Percentiles rank a stretch among this genome's conserved stretches.
Conservation (phyloP, 164 flowering plant species). For the Cinnamomum micranthum region DNA sequence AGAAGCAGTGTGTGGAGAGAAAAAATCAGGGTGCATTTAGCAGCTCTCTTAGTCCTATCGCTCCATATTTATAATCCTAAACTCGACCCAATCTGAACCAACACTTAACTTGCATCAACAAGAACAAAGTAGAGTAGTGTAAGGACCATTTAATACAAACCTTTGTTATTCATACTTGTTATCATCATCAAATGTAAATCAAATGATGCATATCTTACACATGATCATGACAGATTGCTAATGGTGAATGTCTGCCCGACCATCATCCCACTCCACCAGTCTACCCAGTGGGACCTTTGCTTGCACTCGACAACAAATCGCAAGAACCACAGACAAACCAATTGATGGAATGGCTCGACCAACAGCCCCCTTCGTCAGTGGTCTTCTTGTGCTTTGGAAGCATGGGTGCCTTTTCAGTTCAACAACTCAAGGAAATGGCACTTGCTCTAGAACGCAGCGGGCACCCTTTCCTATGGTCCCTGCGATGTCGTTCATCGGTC, state of each 20-base stretch:
- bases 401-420: constrained; percentile 19
- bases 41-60: too few relatives aligned
- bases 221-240: too few relatives aligned
- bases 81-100: too few relatives aligned
- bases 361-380: constrained; percentile 31
- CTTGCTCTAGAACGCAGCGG: constrained; percentile 32
- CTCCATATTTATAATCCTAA: too few relatives aligned
- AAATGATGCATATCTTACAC: too few relatives aligned
- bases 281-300: constrained; percentile 34
- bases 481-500: constrained; percentile 7
- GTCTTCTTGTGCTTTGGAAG: constrained; percentile 41
- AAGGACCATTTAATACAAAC: too few relatives aligned
- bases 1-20: too few relatives aligned
- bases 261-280: constrained; percentile 21
- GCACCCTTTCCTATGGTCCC: constrained; percentile 36
- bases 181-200: too few relatives aligned
- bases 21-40: too few relatives aligned
- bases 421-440: constrained; percentile 30
- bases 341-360: constrained; percentile 30
- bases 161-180: too few relatives aligned
- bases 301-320: constrained; percentile 7
- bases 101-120: too few relatives aligned
- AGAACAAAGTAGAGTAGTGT: too few relatives aligned
- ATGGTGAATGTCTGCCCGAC: constrained; percentile 5
- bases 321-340: background rate